Base-by-base conservation (phyloP, 768 basidiomycete species). In the Rubroboletus pulcherrimus region DNA sequence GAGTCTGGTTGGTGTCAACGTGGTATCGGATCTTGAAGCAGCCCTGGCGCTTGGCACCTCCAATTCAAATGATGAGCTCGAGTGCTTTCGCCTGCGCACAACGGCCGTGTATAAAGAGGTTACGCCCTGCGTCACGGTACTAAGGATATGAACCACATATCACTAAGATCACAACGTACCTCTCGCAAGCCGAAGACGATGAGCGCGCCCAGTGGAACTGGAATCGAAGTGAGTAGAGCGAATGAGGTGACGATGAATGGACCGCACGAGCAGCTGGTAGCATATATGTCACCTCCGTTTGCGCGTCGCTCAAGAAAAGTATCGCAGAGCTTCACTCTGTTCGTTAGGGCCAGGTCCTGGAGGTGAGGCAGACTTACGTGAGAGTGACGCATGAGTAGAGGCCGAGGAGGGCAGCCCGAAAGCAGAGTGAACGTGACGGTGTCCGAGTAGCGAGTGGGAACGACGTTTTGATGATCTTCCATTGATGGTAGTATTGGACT, bases 191-290 rank as follows among this genome's bases (percentile, higher is more conserved):
- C 82, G 61, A 84, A 81, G 6, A 82, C 64, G 34, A 81, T 47
- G 47, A 78, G 73, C 4, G 78, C 77, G 0, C 70, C 73, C 17
- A 83, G 62, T 0, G 83, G 83, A 24, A 85, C 82, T 83, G 53
- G 11, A 53, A 49, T 10, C 53, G 7, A 48, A 53, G 29, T 62
- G 44, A 61, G 56, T 19, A 21, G 14, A 9, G 37, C 7, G 11
- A 41, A 15, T n/a, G 31, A 31, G 5, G 17, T 46, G 41, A 21
- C 2, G 59, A 37, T 40, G 43, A 48, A 24, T 14, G 41, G 40
- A 47, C 56, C 80, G 63, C 55, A 84, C 82, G 58, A 14, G 77
- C 71, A 31, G 83, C 82, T 49, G 79, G 78, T 14, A 80, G 66
- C 71, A 83, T 74, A 61, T 77, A 79, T 34, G 76, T 71, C 62